Evolutionary conservation across 192 early-diverging fungal species (phyloP), one percentile per base, ranked within the genome.

Genomic region (Piromyces sp.): DNA sequence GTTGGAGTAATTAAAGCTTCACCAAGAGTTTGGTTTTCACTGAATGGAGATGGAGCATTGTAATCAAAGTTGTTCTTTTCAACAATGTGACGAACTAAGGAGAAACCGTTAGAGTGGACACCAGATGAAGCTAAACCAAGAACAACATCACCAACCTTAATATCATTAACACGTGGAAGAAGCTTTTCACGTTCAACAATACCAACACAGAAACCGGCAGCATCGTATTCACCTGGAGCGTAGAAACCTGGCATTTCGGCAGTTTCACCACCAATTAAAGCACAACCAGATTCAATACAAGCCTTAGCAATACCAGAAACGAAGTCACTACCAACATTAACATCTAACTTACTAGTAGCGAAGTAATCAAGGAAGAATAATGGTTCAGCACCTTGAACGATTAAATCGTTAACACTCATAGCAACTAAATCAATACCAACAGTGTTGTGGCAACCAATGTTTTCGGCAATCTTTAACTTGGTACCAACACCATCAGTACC

Each of bases 191-290:
- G 94, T 85, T 98, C 95, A 68, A 99, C 96, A 16, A 96, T 97
- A 79, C 97, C 98, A 28, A 98, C 96, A 11, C 95, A 94, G 85
- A 99, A 99, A 30, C 98, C 98, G 30, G 98, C 98, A 29, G 96
- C 91, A 85, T 99, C 98, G 84, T 90, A 91, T 83, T 94, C 94
- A 30, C 95, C 96, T 79, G 86, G 83, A 30, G 90, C 84, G 84
- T 98, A 99, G 83, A 99, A 90, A 79, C 97, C 96, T 17, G 98
- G 98, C 98, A 99, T 99, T 84, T 99, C 98, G 14, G 98, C 95
- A 29, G 98, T 99, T 88, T 99, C 98, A 33, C 98, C 98, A 82
- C 98, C 98, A 81, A 99, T 92, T 81, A 99, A 92, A 58, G 98
- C 98, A 81, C 95, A 96, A 28, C 94, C 94, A 9, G 96, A 89